Percentiles rank a stretch among this genome's conserved stretches.
Conservation (phyloP, 2,329 filamentous ascomycete genomes). For the Ophiostoma novo-ulmi region DNA sequence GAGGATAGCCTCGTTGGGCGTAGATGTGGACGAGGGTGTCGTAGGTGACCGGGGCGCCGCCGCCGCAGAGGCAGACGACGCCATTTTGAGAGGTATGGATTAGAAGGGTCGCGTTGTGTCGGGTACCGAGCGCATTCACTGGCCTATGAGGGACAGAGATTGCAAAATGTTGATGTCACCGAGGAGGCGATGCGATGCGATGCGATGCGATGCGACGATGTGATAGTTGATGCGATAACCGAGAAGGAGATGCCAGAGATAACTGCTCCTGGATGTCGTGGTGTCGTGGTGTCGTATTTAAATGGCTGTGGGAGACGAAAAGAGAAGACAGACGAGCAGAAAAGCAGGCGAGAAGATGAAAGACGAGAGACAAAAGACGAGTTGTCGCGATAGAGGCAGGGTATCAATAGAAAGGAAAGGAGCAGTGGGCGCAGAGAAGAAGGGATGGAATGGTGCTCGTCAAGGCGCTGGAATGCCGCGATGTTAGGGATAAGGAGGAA, state of each 20-base stretch:
- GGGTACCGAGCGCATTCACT: neutral
- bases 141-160: neutral
- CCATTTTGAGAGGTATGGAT: slow-evolving; percentile 14
- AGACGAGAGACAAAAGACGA: neutral
- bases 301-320: neutral
- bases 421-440: neutral
- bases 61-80: slow-evolving; percentile 24
- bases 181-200: neutral
- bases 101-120: neutral
- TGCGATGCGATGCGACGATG: neutral
- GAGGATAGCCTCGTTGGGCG: slow-evolving; percentile 60
- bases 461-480: neutral
- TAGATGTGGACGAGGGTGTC: slow-evolving; percentile 6
- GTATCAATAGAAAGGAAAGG: neutral
- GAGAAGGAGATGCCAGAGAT: neutral
- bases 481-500: neutral
- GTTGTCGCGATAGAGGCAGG: neutral
- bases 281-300: neutral
- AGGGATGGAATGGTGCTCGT: neutral
- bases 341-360: neutral
- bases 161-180: neutral
- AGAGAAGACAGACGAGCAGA: neutral
- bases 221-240: neutral
- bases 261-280: neutral
- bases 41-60: slow-evolving; percentile 23